Percentiles rank a stretch among this genome's conserved stretches.
These are phyloP conservation scores for Starmera pachycereana DNA, from an alignment of 805 yeast species.

Conservation along the genomic window DNA sequence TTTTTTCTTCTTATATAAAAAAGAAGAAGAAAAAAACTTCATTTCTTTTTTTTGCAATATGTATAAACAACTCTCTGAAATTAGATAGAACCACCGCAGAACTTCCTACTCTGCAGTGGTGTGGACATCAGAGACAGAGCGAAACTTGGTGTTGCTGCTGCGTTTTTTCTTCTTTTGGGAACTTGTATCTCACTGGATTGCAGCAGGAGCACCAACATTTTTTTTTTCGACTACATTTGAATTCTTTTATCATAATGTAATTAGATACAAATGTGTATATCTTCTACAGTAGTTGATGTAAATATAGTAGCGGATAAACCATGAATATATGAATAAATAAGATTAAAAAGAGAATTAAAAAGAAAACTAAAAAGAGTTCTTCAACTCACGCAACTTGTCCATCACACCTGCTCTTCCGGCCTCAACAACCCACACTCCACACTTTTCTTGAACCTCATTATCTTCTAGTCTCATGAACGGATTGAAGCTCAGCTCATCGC, in stretches of 20 bases:
- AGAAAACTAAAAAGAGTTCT: conserved; percentile 37
- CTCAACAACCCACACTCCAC: conserved; percentile 24
- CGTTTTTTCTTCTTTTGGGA: too few relatives aligned
- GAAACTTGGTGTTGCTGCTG: conserved; percentile 4
- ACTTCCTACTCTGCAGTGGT: conserved; percentile 23
- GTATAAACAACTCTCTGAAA: conserved; percentile 20
- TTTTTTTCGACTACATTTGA: too few relatives aligned
- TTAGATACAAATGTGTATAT: not conserved
- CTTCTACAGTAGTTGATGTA: not conserved
- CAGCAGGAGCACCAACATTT: conserved; percentile 1
- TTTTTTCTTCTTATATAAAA: conserved; percentile 20
- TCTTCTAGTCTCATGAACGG: conserved; percentile 83
- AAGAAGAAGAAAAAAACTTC: too few relatives aligned
- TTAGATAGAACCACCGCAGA: conserved; percentile 30
- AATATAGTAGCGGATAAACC: too few relatives aligned
- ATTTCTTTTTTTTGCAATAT: too few relatives aligned
- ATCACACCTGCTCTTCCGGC: conserved; percentile 45
- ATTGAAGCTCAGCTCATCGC: conserved; percentile 72
- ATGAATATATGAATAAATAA: conserved; percentile 1
- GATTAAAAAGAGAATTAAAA: too few relatives aligned
- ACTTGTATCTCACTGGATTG: not conserved
- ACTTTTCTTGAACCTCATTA: conserved; percentile 48
- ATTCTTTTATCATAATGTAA: too few relatives aligned
- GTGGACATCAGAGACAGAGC: conserved; percentile 45
- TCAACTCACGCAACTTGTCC: conserved; percentile 65